Conservation (phyloP, 2,329 filamentous ascomycete genomes). For the Alternaria ventricosa region DNA sequence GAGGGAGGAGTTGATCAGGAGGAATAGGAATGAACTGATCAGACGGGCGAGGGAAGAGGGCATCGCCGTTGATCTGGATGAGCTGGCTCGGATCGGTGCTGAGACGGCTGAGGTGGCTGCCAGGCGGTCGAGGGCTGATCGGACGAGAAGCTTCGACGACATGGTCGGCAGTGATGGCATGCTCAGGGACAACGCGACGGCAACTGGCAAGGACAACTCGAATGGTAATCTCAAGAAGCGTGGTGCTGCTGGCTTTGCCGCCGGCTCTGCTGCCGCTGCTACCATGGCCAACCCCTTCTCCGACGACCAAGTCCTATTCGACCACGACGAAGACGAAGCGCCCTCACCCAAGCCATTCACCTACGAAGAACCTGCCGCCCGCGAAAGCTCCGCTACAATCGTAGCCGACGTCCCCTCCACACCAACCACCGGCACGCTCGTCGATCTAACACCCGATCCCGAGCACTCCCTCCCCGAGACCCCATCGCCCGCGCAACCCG, state of each 20-base stretch:
- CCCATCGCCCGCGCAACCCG: conserved; percentile 17
- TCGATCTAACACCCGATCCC: conserved; percentile 42
- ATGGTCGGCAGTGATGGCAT: conserved; percentile 51
- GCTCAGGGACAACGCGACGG: conserved; percentile 36
- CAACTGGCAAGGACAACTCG: conserved; percentile 31
- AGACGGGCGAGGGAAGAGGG: conserved; percentile 47
- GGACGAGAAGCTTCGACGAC: conserved; percentile 48
- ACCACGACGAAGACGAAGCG: conserved; percentile 44
- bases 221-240: conserved; percentile 34
- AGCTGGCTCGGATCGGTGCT: conserved; percentile 44
- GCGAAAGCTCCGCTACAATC: conserved; percentile 41
- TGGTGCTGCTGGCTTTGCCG: conserved; percentile 46
- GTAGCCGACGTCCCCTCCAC: conserved; percentile 20
- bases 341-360: conserved; percentile 36
- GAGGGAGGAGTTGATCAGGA: conserved; percentile 42
- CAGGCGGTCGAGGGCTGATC: conserved; percentile 24
- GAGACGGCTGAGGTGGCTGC: conserved; percentile 31
- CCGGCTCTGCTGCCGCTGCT: conserved; percentile 46
- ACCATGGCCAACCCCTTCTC: conserved; percentile 53
- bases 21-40: conserved; percentile 47
- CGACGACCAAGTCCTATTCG: conserved; percentile 53
- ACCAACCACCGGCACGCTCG: conserved; percentile 28
- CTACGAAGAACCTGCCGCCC: conserved; percentile 32
- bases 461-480: conserved; percentile 21
- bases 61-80: conserved; percentile 51